Base-by-base conservation (phyloP, 495 filamentous ascomycete species). In the Elasticomyces elasticus region DNA sequence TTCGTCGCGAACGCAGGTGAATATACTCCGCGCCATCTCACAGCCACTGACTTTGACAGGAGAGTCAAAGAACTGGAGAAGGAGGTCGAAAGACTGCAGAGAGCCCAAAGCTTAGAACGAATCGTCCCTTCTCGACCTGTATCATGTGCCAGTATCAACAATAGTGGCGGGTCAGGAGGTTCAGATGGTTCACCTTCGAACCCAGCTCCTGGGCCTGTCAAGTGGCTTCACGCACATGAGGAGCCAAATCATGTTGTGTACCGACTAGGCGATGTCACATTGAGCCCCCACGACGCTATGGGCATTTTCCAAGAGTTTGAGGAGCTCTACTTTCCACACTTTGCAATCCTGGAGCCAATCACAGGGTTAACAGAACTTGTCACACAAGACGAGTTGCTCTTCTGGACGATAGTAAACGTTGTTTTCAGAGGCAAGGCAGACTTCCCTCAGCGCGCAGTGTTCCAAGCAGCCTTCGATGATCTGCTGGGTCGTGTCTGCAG, bases 341-440 rank as follows among this genome's bases (percentile, higher is more conserved):
- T 54, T 19, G 37, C 42, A 19, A 59, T 59, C 23, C n/a, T 59
- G n/a, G 51, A 59, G 42, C 50, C 56, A 5, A 48, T 59, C 30
- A 50, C 27, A 7, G 48, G 50, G 11, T 27, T 59, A 19, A n/a
- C 22, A 41, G 31, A 49, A 12, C 49, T 59, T 5, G n/a, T 47
- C 20, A 23, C 23, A n/a, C 27, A 54, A 9, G 49, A 37, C 20
- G 22, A 46, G 19, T n/a, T 52, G 24, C 56, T 59, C 9, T 59
- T 59, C 37, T 59, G 56, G 56, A 33, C 50, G 6, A 55, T 59
- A 22, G 51, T 46, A 10, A 20, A 35, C n/a, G 48, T 44, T 10
- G 56, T 48, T 19, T 20, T 26, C 28, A 51, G 51, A 15, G 38
- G 52, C 19, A 51, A 59, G 15, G 40, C 50, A 17, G 6, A 24